Percentiles rank a stretch among this genome's conserved stretches.
Evolutionary conservation across 495 filamentous ascomycete genomes (phyloP).

Genomic region (Trichoderma asperelloides): DNA sequence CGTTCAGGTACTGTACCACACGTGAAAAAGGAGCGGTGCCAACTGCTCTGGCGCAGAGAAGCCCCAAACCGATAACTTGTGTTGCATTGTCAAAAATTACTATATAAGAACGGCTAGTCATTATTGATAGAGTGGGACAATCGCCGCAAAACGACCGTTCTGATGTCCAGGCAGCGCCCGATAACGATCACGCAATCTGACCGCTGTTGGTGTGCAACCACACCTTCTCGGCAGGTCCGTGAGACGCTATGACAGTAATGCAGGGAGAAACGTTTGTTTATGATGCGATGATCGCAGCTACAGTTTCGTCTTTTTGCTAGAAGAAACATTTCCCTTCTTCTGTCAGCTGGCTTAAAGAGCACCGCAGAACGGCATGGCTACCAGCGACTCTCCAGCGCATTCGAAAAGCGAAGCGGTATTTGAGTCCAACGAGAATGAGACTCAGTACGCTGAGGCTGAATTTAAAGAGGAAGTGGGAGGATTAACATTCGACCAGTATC

Average conservation of each 20-base stretch:
- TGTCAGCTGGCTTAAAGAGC: neutral
- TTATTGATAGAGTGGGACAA: neutral
- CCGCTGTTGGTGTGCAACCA: slow-evolving; percentile 8
- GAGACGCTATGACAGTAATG: neutral
- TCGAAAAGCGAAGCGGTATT: neutral
- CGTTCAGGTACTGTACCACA: too few species aligned
- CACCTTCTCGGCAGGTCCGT: neutral
- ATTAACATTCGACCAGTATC: neutral
- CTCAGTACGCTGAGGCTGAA: neutral
- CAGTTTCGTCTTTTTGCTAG: neutral
- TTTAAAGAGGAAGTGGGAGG: neutral
- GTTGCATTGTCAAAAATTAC: too few species aligned
- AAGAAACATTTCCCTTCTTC: neutral
- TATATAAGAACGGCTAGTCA: too few species aligned
- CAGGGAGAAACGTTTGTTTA: neutral
- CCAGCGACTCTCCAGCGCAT: neutral
- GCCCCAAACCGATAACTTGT: too few species aligned
- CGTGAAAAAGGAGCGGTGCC: too few species aligned
- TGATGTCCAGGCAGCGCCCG: neutral
- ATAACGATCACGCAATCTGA: neutral
- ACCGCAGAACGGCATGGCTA: neutral
- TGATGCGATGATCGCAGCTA: neutral
- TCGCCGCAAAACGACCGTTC: neutral
- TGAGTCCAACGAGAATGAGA: neutral
- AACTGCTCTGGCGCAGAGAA: too few species aligned